phyloP scores from a whole-genome alignment of 768 basidiomycete species.

The Fomitopsis serialis region DNA sequence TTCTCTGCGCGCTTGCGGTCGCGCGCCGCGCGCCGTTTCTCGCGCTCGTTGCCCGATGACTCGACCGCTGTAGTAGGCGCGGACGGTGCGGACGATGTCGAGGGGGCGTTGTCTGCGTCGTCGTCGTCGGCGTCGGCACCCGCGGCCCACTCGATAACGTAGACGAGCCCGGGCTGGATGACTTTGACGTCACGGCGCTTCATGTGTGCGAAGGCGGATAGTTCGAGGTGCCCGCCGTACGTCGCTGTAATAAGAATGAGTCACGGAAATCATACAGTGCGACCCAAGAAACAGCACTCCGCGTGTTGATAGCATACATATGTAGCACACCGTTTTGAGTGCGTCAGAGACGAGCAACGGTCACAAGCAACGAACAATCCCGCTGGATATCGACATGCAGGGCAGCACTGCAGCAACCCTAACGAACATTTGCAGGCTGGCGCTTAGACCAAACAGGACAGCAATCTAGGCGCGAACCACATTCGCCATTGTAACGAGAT shows the following conservation, averaged over 20 bases:
- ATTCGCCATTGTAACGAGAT: no score
- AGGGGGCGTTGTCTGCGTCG: constrained; percentile 15
- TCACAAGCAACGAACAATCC: no score
- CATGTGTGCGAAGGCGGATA: constrained; percentile 89
- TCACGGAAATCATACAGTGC: no score
- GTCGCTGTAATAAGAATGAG: constrained; percentile 51
- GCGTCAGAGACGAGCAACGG: no score
- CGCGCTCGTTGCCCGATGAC: constrained; percentile 31
- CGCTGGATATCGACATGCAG: no score
- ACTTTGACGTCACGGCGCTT: constrained; percentile 79
- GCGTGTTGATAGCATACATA: no score
- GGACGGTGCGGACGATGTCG: constrained; percentile 18
- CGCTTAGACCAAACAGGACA: no score
- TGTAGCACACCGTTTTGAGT: no score
- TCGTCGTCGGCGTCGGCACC: constrained; percentile 38
- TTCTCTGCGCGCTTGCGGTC: constrained; percentile 30
- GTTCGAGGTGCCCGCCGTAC: constrained; percentile 90
- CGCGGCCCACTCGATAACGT: constrained; percentile 80
- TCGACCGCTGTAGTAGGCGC: constrained; percentile 25
- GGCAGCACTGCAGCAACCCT: no score
- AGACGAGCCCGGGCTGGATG: constrained; percentile 86
- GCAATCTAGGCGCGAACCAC: no score
- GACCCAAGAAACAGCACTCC: no score
- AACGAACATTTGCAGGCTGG: no score
- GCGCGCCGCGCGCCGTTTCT: constrained; percentile 38